Evolutionary conservation across 495 filamentous ascomycete genomes (phyloP).

Genomic region (Talaromyces proteolyticus): DNA sequence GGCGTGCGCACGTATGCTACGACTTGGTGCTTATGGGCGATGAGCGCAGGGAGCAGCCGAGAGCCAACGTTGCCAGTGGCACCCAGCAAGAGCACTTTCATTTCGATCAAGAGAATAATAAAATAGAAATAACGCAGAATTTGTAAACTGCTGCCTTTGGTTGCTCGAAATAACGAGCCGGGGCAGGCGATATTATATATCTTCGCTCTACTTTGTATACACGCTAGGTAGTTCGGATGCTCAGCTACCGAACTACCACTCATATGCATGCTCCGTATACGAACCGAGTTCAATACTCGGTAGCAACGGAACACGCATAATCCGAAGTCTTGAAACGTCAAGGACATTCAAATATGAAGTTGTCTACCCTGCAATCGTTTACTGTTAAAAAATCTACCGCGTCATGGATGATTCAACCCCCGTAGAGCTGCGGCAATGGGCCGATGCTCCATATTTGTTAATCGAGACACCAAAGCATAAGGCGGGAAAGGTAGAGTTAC

Average conservation of each 20-base stretch:
- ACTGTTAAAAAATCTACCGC: neutral
- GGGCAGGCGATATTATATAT: too few relatives aligned
- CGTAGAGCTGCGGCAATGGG: conserved; percentile 1
- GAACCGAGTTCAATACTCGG: neutral
- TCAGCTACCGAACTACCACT: neutral
- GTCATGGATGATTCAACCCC: neutral
- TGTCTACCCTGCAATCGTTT: neutral
- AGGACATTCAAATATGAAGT: conserved; percentile 3
- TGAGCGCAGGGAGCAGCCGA: conserved; percentile 30
- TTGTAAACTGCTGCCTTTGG: too few relatives aligned
- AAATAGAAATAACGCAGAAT: too few relatives aligned
- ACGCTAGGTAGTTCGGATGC: conserved; percentile 6
- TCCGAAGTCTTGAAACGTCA: neutral
- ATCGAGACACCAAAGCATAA: conserved; percentile 6
- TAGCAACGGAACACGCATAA: neutral
- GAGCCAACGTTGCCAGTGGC: conserved; percentile 36
- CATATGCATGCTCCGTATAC: neutral
- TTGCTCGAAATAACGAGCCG: too few relatives aligned
- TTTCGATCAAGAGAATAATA: conserved; percentile 13
- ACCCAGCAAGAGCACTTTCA: conserved; percentile 39
- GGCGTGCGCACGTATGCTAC: conserved; percentile 31
- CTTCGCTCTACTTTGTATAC: neutral
- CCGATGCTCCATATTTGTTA: neutral
- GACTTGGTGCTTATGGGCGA: conserved; percentile 30
- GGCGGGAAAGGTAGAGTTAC: neutral